Conservation (phyloP, 768 basidiomycete genomes). For the Trametes villosa region DNA sequence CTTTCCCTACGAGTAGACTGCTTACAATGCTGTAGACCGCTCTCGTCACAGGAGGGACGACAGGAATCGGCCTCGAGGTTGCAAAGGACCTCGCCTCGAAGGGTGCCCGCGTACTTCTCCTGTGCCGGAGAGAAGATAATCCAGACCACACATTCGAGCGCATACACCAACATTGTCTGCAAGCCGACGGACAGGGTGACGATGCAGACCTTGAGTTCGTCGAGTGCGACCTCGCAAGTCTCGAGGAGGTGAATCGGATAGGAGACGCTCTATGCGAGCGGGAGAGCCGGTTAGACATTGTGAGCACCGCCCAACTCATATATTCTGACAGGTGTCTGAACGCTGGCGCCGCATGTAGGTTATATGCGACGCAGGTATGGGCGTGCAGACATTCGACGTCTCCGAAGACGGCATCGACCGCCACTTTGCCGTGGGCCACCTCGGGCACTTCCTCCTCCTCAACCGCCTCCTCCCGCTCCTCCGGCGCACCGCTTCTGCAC, state of each 20-base stretch:
- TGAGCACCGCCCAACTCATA: constrained; percentile 4
- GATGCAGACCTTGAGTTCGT: constrained; percentile 30
- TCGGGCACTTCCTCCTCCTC: constrained; percentile 47
- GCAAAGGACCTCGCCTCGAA: constrained; percentile 34
- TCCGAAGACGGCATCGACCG: constrained; percentile 33
- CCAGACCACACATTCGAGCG: constrained; percentile 31
- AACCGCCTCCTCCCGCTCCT: constrained; percentile 47
- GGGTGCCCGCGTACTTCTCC: constrained; percentile 34
- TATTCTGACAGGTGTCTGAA: not conserved
- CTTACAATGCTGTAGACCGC: constrained; percentile 28
- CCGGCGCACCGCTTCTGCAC: constrained; percentile 34
- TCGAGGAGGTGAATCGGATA: constrained; percentile 32
- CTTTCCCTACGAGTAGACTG: too few relatives aligned
- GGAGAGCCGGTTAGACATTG: constrained; percentile 31
- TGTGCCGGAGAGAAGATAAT: constrained; percentile 31
- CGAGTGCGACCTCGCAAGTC: constrained; percentile 35
- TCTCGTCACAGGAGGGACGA: constrained; percentile 37
- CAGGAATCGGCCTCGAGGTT: constrained; percentile 38
- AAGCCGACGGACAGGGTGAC: not conserved
- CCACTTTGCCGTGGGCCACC: constrained; percentile 40
- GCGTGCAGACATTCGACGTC: constrained; percentile 31
- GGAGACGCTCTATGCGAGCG: constrained; percentile 30
- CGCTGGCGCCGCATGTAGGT: constrained; percentile 21
- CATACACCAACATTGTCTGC: constrained; percentile 22
- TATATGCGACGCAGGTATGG: constrained; percentile 36